phyloP scores from a whole-genome alignment of 768 basidiomycete genomes.

The Hydnomerulius pinastri region DNA sequence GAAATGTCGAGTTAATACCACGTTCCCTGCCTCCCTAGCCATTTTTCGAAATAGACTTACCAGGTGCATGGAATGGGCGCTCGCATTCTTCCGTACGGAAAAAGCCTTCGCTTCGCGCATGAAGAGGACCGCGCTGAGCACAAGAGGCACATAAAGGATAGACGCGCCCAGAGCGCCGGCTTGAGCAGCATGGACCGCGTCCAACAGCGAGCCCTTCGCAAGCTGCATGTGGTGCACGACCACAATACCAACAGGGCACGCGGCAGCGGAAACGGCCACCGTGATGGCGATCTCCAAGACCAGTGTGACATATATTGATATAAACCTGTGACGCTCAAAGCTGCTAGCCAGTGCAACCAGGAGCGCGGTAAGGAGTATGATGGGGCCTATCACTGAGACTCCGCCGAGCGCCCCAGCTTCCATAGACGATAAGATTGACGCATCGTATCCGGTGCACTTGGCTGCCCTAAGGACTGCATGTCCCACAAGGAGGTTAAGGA shows the following conservation, averaged over 20 bases:
- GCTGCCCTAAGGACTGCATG: slow-evolving; percentile 15
- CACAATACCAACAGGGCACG: slow-evolving; percentile 8
- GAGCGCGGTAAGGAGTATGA: background rate
- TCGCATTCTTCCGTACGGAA: slow-evolving; percentile 2
- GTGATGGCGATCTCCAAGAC: slow-evolving; percentile 12
- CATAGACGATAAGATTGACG: slow-evolving; percentile 6
- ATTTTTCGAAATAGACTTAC: slow-evolving; percentile 6
- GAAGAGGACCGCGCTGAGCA: slow-evolving; percentile 8
- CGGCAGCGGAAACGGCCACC: slow-evolving; percentile 16
- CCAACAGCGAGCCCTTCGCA: background rate
- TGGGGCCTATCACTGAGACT: slow-evolving; percentile 11
- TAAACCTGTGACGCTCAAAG: background rate
- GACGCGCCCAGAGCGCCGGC: slow-evolving; percentile 15
- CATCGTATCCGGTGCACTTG: slow-evolving; percentile 10
- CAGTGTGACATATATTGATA: background rate
- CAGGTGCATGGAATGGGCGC: background rate
- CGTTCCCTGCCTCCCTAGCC: background rate
- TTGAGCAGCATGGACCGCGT: slow-evolving; percentile 16
- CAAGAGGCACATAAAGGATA: slow-evolving; percentile 5
- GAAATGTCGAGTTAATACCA: background rate
- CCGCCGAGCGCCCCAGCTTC: slow-evolving; percentile 17
- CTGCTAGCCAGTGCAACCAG: slow-evolving; percentile 7
- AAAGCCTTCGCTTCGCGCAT: slow-evolving; percentile 3
- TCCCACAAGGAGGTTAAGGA: slow-evolving; percentile 12
- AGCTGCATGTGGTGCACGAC: background rate